Evolutionary conservation across 1,139 yeast species (phyloP).

Genomic region (Geotrichum phurueaensis): DNA sequence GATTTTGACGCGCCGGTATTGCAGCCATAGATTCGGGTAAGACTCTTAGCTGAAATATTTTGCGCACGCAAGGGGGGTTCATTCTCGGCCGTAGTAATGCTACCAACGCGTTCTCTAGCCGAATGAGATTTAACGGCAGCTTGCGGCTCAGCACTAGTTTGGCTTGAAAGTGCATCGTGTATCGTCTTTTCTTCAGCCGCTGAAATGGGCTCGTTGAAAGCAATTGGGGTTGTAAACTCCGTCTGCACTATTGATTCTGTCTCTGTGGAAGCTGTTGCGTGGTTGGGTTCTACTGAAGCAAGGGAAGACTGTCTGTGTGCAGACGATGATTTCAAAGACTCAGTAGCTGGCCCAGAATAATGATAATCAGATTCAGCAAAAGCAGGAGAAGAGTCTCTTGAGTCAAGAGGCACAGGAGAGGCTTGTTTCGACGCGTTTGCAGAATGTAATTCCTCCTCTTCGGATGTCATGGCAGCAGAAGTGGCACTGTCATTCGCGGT

Average conservation of each 20-base stretch:
- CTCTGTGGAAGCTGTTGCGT: too few relatives aligned
- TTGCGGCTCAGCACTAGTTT: background rate
- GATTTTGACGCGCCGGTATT: background rate
- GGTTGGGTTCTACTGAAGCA: too few relatives aligned
- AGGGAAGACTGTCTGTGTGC: too few relatives aligned
- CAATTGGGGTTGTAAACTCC: background rate
- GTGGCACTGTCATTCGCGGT: background rate
- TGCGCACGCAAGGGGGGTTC: background rate
- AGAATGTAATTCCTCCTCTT: background rate
- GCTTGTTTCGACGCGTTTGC: background rate
- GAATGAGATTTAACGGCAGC: background rate
- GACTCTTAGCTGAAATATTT: constrained; percentile 3
- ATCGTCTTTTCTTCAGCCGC: background rate
- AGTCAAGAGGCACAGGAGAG: background rate
- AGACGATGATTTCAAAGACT: background rate
- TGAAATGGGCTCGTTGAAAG: background rate
- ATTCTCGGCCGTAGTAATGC: background rate
- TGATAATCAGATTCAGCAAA: background rate
- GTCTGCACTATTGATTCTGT: too few relatives aligned
- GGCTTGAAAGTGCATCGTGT: background rate
- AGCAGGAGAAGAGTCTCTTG: background rate
- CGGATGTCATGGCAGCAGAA: background rate
- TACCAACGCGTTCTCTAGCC: background rate
- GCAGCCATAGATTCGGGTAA: constrained; percentile 3
- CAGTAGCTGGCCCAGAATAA: background rate